Conservation (phyloP, 805 yeast species). For the Candida chilensis region DNA sequence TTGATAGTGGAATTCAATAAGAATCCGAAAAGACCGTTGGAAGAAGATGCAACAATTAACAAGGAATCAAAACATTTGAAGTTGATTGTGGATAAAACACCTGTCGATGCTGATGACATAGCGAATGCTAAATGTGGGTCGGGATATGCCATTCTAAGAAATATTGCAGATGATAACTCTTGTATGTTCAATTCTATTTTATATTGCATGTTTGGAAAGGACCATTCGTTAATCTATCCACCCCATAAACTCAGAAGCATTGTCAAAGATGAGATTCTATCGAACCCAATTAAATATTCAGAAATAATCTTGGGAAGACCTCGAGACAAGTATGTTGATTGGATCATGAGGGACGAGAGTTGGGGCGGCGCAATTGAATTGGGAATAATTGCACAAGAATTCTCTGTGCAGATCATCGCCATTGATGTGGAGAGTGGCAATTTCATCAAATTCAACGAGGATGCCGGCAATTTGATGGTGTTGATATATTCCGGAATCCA, state of each 20-base stretch:
- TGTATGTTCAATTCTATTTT: slow-evolving; percentile 64
- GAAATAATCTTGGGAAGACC: slow-evolving; percentile 51
- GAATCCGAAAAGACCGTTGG: slow-evolving; percentile 1
- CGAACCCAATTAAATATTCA: slow-evolving; percentile 30
- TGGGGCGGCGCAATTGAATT: slow-evolving; percentile 88
- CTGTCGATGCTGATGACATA: too few relatives aligned
- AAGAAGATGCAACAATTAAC: background rate
- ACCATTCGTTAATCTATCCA: slow-evolving; percentile 22
- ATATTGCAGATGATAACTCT: slow-evolving; percentile 71
- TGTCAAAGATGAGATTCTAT: slow-evolving; percentile 36
- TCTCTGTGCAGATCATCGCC: slow-evolving; percentile 45
- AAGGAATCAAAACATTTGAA: background rate
- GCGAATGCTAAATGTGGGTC: slow-evolving; percentile 8
- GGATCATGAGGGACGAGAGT: slow-evolving; percentile 52
- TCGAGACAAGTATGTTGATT: slow-evolving; percentile 36
- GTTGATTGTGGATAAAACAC: too few relatives aligned
- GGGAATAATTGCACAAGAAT: slow-evolving; percentile 45
- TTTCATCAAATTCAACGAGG: slow-evolving; percentile 42
- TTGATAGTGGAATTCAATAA: slow-evolving; percentile 26
- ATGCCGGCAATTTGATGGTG: slow-evolving; percentile 31
- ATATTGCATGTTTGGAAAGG: slow-evolving; percentile 28
- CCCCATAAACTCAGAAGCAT: slow-evolving; percentile 44
- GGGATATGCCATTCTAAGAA: slow-evolving; percentile 36
- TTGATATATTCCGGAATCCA: slow-evolving; percentile 65
- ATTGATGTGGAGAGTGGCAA: slow-evolving; percentile 57